phyloP scores from a whole-genome alignment of 2,329 filamentous ascomycete genomes.

The Diplodia sapinea region DNA sequence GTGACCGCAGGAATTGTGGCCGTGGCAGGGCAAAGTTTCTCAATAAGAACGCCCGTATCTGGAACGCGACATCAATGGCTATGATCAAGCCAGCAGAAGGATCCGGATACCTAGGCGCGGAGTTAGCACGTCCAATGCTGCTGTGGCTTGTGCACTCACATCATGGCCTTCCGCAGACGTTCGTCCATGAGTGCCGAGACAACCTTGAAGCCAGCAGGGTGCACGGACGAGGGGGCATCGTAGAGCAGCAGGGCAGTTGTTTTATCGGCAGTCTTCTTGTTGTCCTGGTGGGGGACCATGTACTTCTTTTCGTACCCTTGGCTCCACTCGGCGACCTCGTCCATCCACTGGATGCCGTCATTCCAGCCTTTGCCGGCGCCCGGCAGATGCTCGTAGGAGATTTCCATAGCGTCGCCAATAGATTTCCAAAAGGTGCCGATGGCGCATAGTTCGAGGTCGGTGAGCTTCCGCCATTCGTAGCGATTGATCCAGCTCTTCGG shows the following conservation, averaged over 20 bases:
- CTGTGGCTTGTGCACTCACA: conserved; percentile 27
- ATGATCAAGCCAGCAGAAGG: conserved; percentile 43
- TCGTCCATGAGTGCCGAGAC: conserved; percentile 68
- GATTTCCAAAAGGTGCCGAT: conserved; percentile 73
- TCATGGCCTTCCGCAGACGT: conserved; percentile 67
- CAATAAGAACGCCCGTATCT: conserved; percentile 60
- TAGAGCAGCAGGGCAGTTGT: conserved; percentile 67
- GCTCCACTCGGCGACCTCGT: conserved; percentile 59
- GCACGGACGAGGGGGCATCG: conserved; percentile 55
- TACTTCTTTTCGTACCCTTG: conserved; percentile 62
- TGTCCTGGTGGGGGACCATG: conserved; percentile 58
- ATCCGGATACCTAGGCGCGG: conserved; percentile 43
- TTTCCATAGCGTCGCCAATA: conserved; percentile 72
- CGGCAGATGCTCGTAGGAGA: conserved; percentile 58
- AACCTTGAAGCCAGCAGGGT: conserved; percentile 57
- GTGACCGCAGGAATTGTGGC: conserved; percentile 45
- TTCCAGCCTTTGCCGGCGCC: conserved; percentile 50
- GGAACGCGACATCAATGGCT: conserved; percentile 57
- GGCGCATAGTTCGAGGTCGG: conserved; percentile 71
- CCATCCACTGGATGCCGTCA: conserved; percentile 60
- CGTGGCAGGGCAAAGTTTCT: conserved; percentile 68
- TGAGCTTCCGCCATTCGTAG: conserved; percentile 74
- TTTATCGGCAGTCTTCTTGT: conserved; percentile 58
- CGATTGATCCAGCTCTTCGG: conserved; percentile 66
- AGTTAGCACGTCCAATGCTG: not conserved